A percentile compares a stretch with the other conserved stretches of the same genome.
phyloP scores from a whole-genome alignment of 805 yeast species.

The Monosporozyma yasuniensis region DNA sequence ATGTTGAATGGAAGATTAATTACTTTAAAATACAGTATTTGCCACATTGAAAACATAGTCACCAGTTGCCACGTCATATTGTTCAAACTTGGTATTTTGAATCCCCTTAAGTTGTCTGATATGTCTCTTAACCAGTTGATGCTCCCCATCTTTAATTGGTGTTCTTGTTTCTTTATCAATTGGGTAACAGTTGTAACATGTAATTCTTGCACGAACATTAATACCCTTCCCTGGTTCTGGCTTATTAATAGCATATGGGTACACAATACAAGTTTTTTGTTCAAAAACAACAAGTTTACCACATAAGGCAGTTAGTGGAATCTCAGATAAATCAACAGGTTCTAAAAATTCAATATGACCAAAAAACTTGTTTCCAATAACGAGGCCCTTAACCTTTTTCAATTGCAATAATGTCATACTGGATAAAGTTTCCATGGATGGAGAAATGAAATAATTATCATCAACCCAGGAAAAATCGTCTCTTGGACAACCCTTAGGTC shows the following conservation, averaged over 20 bases:
- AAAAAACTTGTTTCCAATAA: slow-evolving; percentile 62
- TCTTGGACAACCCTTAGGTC: not conserved
- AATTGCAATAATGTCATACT: slow-evolving; percentile 54
- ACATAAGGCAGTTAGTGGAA: slow-evolving; percentile 55
- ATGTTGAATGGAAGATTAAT: not conserved
- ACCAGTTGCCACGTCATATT: slow-evolving; percentile 71
- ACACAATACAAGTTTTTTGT: slow-evolving; percentile 53
- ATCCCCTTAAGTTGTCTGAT: slow-evolving; percentile 49
- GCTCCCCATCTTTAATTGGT: slow-evolving; percentile 70
- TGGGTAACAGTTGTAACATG: slow-evolving; percentile 80
- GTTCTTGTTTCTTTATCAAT: slow-evolving; percentile 59
- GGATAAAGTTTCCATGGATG: slow-evolving; percentile 56
- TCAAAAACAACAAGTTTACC: slow-evolving; percentile 58
- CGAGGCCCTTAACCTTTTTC: slow-evolving; percentile 52
- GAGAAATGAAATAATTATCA: slow-evolving; percentile 83
- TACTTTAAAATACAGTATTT: not conserved
- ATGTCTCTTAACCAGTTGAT: slow-evolving; percentile 61
- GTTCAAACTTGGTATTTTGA: slow-evolving; percentile 48
- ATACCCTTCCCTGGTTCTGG: slow-evolving; percentile 75
- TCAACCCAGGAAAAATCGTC: slow-evolving; percentile 45
- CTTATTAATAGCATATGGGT: slow-evolving; percentile 52
- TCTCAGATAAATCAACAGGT: slow-evolving; percentile 76
- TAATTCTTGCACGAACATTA: slow-evolving; percentile 65
- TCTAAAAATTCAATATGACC: slow-evolving; percentile 70
- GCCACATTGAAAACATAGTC: slow-evolving; percentile 51